Conservation (phyloP, 2,329 filamentous ascomycete species). For the Pseudogymnoascus sp. region DNA sequence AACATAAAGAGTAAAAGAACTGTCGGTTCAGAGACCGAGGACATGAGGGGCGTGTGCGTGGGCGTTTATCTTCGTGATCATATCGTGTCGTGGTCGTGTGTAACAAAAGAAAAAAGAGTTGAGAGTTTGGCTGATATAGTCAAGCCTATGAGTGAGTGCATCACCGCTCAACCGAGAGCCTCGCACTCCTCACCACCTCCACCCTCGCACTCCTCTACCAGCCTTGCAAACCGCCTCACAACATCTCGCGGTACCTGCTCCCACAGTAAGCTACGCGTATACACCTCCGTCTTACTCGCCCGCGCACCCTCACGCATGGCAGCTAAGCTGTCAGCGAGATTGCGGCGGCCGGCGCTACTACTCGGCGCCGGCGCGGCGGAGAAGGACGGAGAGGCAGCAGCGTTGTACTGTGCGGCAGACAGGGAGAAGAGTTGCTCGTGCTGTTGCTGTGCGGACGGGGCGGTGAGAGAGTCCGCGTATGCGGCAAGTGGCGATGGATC, state of each 20-base stretch:
- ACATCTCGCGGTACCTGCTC: slow-evolving; percentile 90
- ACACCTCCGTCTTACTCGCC: slow-evolving; percentile 76
- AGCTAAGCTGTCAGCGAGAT: slow-evolving; percentile 73
- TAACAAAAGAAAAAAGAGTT: slow-evolving; percentile 16
- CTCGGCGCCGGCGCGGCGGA: slow-evolving; percentile 46
- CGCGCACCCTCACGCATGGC: slow-evolving; percentile 69
- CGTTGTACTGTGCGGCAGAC: slow-evolving; percentile 81
- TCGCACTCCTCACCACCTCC: slow-evolving; percentile 19
- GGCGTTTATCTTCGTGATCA: slow-evolving; percentile 3
- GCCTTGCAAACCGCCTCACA: slow-evolving; percentile 84
- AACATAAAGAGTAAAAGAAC: background rate
- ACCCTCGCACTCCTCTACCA: slow-evolving; percentile 68
- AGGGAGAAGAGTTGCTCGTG: slow-evolving; percentile 84
- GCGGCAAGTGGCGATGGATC: background rate
- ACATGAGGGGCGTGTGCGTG: slow-evolving; percentile 16
- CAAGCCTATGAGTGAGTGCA: background rate
- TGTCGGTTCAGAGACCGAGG: background rate
- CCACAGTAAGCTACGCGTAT: slow-evolving; percentile 88
- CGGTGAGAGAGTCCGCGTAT: slow-evolving; percentile 57
- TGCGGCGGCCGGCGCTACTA: slow-evolving; percentile 61
- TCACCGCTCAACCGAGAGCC: slow-evolving; percentile 12
- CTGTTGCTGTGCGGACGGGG: slow-evolving; percentile 76
- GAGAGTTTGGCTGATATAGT: slow-evolving; percentile 16
- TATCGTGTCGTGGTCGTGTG: slow-evolving; percentile 20
- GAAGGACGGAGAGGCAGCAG: slow-evolving; percentile 71